Evolutionary conservation across 164 flowering plant genomes (phyloP).

Genomic region (Annona squamosa): DNA sequence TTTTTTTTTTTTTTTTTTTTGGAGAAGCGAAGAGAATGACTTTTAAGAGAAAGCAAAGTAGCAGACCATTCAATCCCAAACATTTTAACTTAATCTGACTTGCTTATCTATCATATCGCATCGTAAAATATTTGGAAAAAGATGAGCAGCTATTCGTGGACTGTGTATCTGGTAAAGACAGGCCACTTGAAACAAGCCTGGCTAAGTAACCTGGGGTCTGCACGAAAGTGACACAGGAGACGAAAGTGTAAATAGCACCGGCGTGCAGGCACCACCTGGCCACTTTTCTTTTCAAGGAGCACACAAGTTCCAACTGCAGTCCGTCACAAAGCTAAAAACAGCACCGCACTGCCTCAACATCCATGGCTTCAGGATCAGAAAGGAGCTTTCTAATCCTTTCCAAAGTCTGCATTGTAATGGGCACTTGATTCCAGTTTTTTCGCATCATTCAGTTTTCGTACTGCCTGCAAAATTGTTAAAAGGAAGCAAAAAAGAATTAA

Average conservation of each 20-base stretch:
- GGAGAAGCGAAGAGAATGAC: too few relatives aligned
- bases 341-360: constrained; percentile 21
- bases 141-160: neutral
- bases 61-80: too few relatives aligned
- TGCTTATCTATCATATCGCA: too few relatives aligned
- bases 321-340: neutral
- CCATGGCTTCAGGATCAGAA: constrained; percentile 15
- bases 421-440: constrained; percentile 89
- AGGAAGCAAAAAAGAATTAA: neutral
- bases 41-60: too few relatives aligned
- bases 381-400: constrained; percentile 46
- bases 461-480: constrained; percentile 43
- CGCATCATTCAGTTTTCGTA: constrained; percentile 76
- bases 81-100: too few relatives aligned
- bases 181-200: neutral
- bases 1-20: too few relatives aligned
- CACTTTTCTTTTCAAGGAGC: neutral
- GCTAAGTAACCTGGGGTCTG: neutral
- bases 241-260: neutral
- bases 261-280: neutral
- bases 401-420: constrained; percentile 80
- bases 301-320: neutral
- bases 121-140: too few relatives aligned
- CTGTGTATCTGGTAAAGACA: neutral
- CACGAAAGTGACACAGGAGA: neutral